Conservation (phyloP, 176 grass and related monocot genomes). For the Aegilops sharonensis region DNA sequence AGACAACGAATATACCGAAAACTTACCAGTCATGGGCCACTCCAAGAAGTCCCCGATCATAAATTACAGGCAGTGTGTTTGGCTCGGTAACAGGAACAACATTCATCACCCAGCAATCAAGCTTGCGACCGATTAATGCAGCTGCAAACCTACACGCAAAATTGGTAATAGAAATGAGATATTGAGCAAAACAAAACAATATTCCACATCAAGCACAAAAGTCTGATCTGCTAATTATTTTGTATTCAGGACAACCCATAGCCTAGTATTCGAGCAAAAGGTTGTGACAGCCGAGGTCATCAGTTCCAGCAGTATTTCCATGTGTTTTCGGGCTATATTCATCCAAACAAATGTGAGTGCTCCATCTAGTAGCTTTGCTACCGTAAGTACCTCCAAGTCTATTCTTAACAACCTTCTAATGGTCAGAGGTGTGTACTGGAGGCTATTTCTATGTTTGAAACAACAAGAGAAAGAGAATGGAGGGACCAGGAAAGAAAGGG, state of each 20-base stretch:
- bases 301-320: neutral
- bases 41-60: constrained; percentile 93
- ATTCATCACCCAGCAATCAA: constrained; percentile 99
- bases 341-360: neutral
- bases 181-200: neutral
- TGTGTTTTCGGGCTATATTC: neutral
- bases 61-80: constrained; percentile 88
- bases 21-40: constrained; percentile 91
- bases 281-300: neutral
- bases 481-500: constrained; percentile 10
- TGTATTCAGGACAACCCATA: neutral
- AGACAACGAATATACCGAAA: constrained; percentile 3
- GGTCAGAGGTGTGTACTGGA: neutral
- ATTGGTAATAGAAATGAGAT: constrained; percentile 16
- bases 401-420: neutral
- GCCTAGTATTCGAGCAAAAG: neutral
- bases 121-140: constrained; percentile 62
- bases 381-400: neutral
- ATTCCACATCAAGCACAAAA: constrained; percentile 7
- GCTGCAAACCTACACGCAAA: constrained; percentile 64
- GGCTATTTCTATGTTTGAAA: neutral
- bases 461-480: neutral
- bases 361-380: neutral
- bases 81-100: constrained; percentile 74
- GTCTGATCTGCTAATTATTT: neutral